Conservation (phyloP, 2,329 filamentous ascomycete species). For the Aspergillus calidoustus region DNA sequence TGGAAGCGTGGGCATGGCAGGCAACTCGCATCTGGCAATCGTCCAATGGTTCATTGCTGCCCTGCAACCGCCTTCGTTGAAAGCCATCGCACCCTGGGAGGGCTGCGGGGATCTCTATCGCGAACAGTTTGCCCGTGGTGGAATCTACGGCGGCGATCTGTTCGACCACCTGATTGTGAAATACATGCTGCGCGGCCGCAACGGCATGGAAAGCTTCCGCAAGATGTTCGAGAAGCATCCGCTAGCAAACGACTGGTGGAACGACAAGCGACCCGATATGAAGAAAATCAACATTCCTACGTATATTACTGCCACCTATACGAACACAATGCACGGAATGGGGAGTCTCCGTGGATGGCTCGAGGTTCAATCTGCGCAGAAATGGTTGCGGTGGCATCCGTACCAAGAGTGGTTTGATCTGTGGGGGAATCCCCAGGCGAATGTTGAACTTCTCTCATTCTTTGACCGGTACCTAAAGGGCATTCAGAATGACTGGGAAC, state of each 20-base stretch:
- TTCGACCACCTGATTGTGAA: conserved; percentile 46
- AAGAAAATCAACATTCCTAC: conserved; percentile 10
- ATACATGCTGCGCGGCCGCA: conserved; percentile 39
- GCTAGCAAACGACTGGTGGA: conserved; percentile 11
- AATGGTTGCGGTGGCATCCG: conserved; percentile 21
- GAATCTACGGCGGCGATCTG: conserved; percentile 30
- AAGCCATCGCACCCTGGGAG: conserved; percentile 53
- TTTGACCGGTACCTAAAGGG: conserved; percentile 19
- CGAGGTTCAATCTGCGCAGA: conserved; percentile 10
- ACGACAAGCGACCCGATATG: conserved; percentile 15
- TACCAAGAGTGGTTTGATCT: conserved; percentile 24
- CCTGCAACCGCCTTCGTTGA: conserved; percentile 46
- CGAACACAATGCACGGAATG: conserved; percentile 36
- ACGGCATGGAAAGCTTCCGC: conserved; percentile 45
- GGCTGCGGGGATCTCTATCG: conserved; percentile 52
- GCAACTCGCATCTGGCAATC: conserved; percentile 42
- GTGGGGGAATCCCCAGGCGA: conserved; percentile 16
- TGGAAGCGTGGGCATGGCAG: conserved; percentile 25
- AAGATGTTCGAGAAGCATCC: conserved; percentile 43
- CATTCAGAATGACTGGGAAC: conserved; percentile 15
- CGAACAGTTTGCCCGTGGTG: conserved; percentile 53
- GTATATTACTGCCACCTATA: conserved; percentile 35
- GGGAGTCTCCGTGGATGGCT: conserved; percentile 19
- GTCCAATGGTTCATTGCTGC: conserved; percentile 51
- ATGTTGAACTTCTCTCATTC: conserved; percentile 9